Percentiles rank a stretch among this genome's conserved stretches.
phyloP scores from a whole-genome alignment of 2,329 filamentous ascomycete species.

The Venturia pyrina region DNA sequence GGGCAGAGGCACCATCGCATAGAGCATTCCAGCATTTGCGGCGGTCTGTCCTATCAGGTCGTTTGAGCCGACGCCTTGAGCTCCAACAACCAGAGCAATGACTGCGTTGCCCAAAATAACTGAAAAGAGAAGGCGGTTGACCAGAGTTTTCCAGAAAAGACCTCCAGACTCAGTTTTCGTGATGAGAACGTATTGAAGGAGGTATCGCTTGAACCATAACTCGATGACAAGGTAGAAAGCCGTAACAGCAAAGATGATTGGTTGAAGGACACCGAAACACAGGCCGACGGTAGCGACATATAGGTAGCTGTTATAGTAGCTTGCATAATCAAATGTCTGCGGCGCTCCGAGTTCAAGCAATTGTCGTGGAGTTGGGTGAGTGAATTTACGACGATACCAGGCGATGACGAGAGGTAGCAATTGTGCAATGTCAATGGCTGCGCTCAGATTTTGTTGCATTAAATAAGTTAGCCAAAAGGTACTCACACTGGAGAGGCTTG shows the following conservation, averaged over 20 bases:
- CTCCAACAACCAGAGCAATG: conserved; percentile 50
- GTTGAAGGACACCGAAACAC: conserved; percentile 75
- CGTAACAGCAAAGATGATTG: conserved; percentile 73
- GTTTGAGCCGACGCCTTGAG: conserved; percentile 47
- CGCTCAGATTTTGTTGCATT: conserved; percentile 83
- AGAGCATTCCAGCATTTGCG: conserved; percentile 25
- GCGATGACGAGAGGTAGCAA: conserved; percentile 64
- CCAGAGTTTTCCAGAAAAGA: conserved; percentile 80
- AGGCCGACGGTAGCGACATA: conserved; percentile 87
- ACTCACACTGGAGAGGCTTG: conserved; percentile 66
- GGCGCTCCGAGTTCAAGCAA: conserved; percentile 12
- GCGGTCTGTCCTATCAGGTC: conserved; percentile 46
- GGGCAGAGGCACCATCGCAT: conserved; percentile 61
- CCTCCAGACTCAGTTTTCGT: conserved; percentile 96
- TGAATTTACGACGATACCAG: conserved; percentile 3
- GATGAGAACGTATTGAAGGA: conserved; percentile 62
- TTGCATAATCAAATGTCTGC: conserved; percentile 86
- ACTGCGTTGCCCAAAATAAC: conserved; percentile 69
- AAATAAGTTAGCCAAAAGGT: conserved; percentile 93
- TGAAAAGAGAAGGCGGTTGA: conserved; percentile 82
- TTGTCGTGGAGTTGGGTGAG: conserved; percentile 10
- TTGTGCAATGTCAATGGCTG: conserved; percentile 88
- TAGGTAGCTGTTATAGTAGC: conserved; percentile 96
- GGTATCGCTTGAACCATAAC: conserved; percentile 86
- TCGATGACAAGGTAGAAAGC: conserved; percentile 86